Percentiles rank a stretch among this genome's conserved stretches.
phyloP scores from a whole-genome alignment of 2,329 filamentous ascomycete genomes.

The Aurifilum marmelostoma region DNA sequence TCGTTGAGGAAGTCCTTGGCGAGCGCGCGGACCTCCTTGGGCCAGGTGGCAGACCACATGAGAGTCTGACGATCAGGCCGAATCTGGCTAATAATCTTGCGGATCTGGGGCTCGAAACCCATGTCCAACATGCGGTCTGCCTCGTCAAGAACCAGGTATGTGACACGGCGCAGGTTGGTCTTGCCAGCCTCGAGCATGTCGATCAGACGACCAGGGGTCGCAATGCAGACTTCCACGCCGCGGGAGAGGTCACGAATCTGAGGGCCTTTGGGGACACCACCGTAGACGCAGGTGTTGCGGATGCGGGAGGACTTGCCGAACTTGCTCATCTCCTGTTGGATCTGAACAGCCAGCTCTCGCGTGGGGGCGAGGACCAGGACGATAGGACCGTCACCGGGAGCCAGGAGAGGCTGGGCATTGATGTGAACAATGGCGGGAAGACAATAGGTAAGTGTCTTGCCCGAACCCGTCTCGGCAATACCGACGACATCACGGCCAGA shows the following conservation, averaged over 20 bases:
- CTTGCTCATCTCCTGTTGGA: slow-evolving; percentile 97
- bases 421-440: slow-evolving; percentile 98
- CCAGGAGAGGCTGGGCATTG: slow-evolving; percentile 95
- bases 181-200: slow-evolving; percentile 98
- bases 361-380: slow-evolving; percentile 95
- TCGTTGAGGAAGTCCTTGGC: slow-evolving; percentile 89
- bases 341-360: slow-evolving; percentile 96
- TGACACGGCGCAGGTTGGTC: slow-evolving; percentile 97
- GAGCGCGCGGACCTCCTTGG: slow-evolving; percentile 94
- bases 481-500: slow-evolving; percentile 97
- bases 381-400: slow-evolving; percentile 93
- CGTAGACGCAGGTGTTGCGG: slow-evolving; percentile 98
- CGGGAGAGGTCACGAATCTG: slow-evolving; percentile 94
- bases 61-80: slow-evolving; percentile 97
- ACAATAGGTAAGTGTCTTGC: slow-evolving; percentile 98
- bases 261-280: slow-evolving; percentile 95
- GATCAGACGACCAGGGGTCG: slow-evolving; percentile 94
- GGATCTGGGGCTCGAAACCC: slow-evolving; percentile 99
- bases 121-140: slow-evolving; percentile 99
- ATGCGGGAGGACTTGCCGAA: slow-evolving; percentile 98
- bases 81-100: slow-evolving; percentile 98
- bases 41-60: slow-evolving; percentile 99
- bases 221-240: slow-evolving; percentile 98
- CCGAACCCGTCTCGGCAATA: slow-evolving; percentile 98
- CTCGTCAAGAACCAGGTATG: slow-evolving; percentile 97